Conservation (phyloP, 139 green algal species). For the Chlorella sp. region DNA sequence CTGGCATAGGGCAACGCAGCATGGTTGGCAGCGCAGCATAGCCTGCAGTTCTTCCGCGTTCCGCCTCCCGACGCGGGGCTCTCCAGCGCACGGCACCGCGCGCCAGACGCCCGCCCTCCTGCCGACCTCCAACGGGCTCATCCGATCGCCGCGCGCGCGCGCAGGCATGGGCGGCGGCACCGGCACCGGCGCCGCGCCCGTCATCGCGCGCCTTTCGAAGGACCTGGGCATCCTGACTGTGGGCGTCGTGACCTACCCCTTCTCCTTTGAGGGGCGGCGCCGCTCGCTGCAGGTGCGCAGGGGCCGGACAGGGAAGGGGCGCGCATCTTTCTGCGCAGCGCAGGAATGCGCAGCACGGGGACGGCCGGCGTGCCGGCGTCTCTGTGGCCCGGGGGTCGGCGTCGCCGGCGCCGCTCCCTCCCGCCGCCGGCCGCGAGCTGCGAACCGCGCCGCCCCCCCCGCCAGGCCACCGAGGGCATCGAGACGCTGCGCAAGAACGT, state of each 20-base stretch:
- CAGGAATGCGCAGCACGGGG: neutral
- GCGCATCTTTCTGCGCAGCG: neutral
- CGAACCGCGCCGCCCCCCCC: neutral
- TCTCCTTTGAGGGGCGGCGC: slow-evolving; percentile 94
- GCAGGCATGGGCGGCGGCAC: slow-evolving; percentile 98
- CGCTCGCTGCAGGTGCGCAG: slow-evolving; percentile 70
- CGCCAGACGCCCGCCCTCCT: neutral
- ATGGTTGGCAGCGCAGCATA: too few relatives aligned
- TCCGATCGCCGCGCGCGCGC: too few relatives aligned
- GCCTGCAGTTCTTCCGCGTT: too few relatives aligned
- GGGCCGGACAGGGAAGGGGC: neutral
- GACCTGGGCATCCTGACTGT: slow-evolving; percentile 94
- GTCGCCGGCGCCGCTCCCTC: neutral
- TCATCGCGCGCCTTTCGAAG: slow-evolving; percentile 86
- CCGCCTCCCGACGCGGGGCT: too few relatives aligned
- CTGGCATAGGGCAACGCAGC: too few relatives aligned
- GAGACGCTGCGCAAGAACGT: slow-evolving; percentile 80
- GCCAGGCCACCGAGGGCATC: slow-evolving; percentile 68
- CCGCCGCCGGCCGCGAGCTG: neutral
- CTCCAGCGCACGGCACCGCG: too few relatives aligned
- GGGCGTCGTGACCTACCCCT: slow-evolving; percentile 95
- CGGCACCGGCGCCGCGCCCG: slow-evolving; percentile 89
- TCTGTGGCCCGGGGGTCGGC: neutral
- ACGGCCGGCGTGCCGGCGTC: neutral
- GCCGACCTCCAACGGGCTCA: neutral